Evolutionary conservation across 1,284 basidiomycete genomes (phyloP), one percentile per base, ranked within the genome.

Genomic region (Trametes hirsuta): DNA sequence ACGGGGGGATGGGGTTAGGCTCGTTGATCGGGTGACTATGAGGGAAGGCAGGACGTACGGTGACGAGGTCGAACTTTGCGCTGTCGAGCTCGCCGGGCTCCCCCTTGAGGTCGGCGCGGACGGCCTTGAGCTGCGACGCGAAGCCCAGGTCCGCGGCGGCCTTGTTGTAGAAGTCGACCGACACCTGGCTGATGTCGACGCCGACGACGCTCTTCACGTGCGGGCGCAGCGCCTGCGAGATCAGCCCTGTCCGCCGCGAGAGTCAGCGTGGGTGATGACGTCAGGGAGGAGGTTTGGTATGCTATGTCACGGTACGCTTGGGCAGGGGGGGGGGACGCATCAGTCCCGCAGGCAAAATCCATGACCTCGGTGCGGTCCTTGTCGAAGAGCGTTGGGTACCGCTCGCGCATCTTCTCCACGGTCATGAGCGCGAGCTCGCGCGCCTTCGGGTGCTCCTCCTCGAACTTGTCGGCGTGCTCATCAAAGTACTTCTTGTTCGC

Each of bases 321-420:
- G 6, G 10, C 10, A 34, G 41, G 6, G 24, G 4, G 15, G n/a
- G 12, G n/a, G 8, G 47, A 57, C 79, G 50, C 58, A 85, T 88
- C 88, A 51, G 81, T 80, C 10, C 88, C 87, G 67, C 88, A 91
- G 3, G 88, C 89, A 67, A 81, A 91, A 66, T 91, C 90, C 74
- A 91, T 74, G 6, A 87, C 76, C 0, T 71, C 75, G 0, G 88
- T 90, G 15, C 67, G 67, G 9, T 84, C 80, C 54, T 82, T 79
- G 58, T 84, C 76, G 68, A 90, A 86, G 40, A 70, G 50, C 8
- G 25, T 41, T 0, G 77, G 68, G 65, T 83, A 82, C 1, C 70
- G 72, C 9, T 74, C 67, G 24, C 76, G 72, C 64, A 88, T 81
- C 0, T 77, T 79, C 6, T 59, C 63, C 1, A 74, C 76, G 14